These are phyloP conservation scores for Suhomyces sp. DNA, from an alignment of 805 yeast genomes.

Conservation along the genomic window DNA sequence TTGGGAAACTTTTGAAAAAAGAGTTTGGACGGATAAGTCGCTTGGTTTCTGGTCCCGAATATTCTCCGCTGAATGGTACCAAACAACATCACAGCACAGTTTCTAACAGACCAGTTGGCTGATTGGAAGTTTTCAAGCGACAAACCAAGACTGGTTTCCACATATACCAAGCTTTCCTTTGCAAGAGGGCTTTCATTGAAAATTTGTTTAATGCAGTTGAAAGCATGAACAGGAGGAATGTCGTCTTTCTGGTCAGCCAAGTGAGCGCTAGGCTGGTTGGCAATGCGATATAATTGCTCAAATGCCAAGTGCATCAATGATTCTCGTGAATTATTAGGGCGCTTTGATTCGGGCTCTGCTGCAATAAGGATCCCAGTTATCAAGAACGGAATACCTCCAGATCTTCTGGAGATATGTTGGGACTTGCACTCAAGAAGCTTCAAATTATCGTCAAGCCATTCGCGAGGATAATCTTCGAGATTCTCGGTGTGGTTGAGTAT, in stretches of 20 bases:
- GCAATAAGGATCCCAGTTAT: constrained; percentile 72
- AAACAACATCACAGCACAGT: constrained; percentile 91
- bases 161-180: constrained; percentile 45
- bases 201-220: constrained; percentile 75
- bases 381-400: constrained; percentile 87
- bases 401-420: constrained; percentile 79
- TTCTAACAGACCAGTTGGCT: constrained; percentile 79
- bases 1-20: constrained; percentile 68
- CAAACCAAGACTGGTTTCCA: constrained; percentile 57
- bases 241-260: constrained; percentile 58
- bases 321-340: neutral
- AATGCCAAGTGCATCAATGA: constrained; percentile 50
- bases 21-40: constrained; percentile 52
- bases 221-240: constrained; percentile 91
- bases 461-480: constrained; percentile 39
- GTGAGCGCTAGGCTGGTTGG: constrained; percentile 46
- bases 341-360: constrained; percentile 11
- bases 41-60: constrained; percentile 57
- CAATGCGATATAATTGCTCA: constrained; percentile 50
- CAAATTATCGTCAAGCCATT: constrained; percentile 63
- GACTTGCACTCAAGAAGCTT: constrained; percentile 50
- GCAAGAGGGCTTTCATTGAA: constrained; percentile 71
- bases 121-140: constrained; percentile 64
- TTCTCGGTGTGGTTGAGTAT: constrained; percentile 42
- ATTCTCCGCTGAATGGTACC: constrained; percentile 77